Conservation (phyloP, 352 stramenopile species). For the Phytophthora aleatoria region DNA sequence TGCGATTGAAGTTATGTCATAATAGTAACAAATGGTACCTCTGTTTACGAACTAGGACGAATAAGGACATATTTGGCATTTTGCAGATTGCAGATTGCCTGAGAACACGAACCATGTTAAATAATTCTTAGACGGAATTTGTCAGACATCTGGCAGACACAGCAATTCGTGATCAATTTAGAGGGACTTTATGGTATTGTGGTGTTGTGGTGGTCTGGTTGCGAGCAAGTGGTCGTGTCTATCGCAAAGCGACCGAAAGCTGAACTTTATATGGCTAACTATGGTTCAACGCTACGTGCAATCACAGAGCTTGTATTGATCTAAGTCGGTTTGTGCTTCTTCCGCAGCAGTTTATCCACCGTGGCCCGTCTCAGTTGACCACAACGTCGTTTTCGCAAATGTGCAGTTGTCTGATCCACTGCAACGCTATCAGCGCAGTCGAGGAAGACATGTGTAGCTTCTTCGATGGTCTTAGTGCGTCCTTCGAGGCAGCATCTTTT, state of each 20-base stretch:
- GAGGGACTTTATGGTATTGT: neutral
- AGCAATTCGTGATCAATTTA: neutral
- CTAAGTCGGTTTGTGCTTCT: slow-evolving; percentile 1
- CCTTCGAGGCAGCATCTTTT: neutral
- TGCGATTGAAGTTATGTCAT: no score
- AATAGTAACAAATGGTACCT: no score
- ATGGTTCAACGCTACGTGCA: no score
- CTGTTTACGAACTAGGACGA: no score
- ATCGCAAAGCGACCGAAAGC: neutral
- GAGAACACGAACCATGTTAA: no score
- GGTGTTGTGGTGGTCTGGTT: no score
- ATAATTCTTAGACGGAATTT: no score
- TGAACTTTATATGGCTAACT: no score
- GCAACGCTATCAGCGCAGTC: slow-evolving; percentile 8
- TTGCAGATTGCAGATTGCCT: no score
- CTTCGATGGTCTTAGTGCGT: no score
- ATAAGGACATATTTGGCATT: no score
- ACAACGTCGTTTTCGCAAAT: slow-evolving; percentile 6
- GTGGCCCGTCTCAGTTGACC: neutral
- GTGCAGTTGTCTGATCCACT: neutral
- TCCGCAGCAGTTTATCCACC: slow-evolving; percentile 1
- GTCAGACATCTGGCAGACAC: neutral
- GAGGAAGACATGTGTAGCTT: neutral
- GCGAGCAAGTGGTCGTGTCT: neutral
- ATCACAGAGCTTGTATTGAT: neutral